These are phyloP conservation scores for Blastobotrys chiropterorum DNA, from an alignment of 805 yeast species.

Conservation along the genomic window DNA sequence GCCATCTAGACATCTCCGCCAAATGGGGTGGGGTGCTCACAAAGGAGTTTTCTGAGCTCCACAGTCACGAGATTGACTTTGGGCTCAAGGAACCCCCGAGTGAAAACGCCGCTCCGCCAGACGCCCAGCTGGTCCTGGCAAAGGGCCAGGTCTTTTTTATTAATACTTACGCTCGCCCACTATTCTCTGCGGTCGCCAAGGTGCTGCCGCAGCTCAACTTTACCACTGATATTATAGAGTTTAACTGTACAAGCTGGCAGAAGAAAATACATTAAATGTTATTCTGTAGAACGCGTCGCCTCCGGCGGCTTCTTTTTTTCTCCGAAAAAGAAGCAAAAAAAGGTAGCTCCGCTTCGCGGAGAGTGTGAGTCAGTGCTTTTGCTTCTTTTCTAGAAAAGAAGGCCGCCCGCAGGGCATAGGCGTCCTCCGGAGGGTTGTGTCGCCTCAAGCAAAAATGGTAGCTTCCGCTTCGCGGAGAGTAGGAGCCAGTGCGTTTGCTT, in stretches of 20 bases:
- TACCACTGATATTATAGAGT: constrained; percentile 19
- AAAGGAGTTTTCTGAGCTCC: constrained; percentile 69
- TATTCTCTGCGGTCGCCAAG: constrained; percentile 59
- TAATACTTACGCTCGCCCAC: constrained; percentile 68
- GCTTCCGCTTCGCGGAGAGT: too few relatives aligned
- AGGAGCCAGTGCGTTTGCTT: too few relatives aligned
- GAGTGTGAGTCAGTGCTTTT: too few relatives aligned
- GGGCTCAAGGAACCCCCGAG: constrained; percentile 14
- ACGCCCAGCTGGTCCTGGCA: constrained; percentile 1
- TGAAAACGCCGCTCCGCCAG: constrained; percentile 4
- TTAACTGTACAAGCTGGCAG: constrained; percentile 6
- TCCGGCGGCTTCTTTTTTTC: too few relatives aligned
- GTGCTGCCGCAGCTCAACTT: constrained; percentile 43
- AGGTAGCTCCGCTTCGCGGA: too few relatives aligned
- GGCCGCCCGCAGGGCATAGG: too few relatives aligned
- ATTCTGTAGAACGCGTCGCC: too few relatives aligned
- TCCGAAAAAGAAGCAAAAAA: too few relatives aligned
- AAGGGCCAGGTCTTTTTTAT: constrained; percentile 79
- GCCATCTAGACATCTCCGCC: constrained; percentile 68
- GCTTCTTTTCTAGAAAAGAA: too few relatives aligned
- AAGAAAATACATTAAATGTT: neutral
- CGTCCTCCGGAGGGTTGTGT: too few relatives aligned
- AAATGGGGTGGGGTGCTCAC: constrained; percentile 84
- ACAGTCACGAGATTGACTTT: constrained; percentile 41
- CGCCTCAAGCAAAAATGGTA: too few relatives aligned